These are phyloP conservation scores for Globomyces pollinis-pini DNA, from an alignment of 192 early-diverging fungal species.

Conservation along the genomic window DNA sequence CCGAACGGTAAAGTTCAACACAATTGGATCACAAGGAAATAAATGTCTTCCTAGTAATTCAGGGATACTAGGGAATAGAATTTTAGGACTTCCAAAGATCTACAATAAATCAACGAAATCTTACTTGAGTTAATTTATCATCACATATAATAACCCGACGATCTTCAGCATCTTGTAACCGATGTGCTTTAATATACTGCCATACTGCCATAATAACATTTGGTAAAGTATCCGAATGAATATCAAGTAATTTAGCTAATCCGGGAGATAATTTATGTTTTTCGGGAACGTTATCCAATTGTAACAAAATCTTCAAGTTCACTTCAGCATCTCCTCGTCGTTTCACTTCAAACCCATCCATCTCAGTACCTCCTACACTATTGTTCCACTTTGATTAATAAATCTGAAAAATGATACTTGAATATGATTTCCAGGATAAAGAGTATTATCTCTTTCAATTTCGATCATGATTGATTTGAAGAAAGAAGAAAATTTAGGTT, in stretches of 20 bases:
- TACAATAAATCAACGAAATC: slow-evolving; percentile 30
- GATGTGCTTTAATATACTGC: slow-evolving; percentile 95
- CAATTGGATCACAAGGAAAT: slow-evolving; percentile 74
- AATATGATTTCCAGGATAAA: neutral
- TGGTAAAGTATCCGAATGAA: slow-evolving; percentile 63
- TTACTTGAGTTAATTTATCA: slow-evolving; percentile 56
- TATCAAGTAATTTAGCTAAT: slow-evolving; percentile 67
- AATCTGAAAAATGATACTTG: neutral
- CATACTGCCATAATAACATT: slow-evolving; percentile 81
- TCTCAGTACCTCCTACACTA: slow-evolving; percentile 56
- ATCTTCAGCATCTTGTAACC: slow-evolving; percentile 85
- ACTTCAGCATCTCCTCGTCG: slow-evolving; percentile 82
- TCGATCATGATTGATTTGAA: slow-evolving; percentile 73
- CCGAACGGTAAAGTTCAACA: slow-evolving; percentile 83
- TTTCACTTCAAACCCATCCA: slow-evolving; percentile 90
- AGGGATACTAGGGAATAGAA: slow-evolving; percentile 74
- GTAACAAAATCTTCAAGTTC: slow-evolving; percentile 67
- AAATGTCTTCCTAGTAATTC: slow-evolving; percentile 72
- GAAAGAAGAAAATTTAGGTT: slow-evolving; percentile 80
- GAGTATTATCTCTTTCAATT: slow-evolving; percentile 9
- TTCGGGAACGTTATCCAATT: slow-evolving; percentile 65
- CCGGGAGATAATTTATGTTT: slow-evolving; percentile 71
- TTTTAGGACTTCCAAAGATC: slow-evolving; percentile 59
- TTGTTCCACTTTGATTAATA: slow-evolving; percentile 28
- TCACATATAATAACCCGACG: slow-evolving; percentile 82